Evolutionary conservation across 805 yeast genomes (phyloP), one percentile per base, ranked within the genome.

Genomic region (Ogataea kodamae): DNA sequence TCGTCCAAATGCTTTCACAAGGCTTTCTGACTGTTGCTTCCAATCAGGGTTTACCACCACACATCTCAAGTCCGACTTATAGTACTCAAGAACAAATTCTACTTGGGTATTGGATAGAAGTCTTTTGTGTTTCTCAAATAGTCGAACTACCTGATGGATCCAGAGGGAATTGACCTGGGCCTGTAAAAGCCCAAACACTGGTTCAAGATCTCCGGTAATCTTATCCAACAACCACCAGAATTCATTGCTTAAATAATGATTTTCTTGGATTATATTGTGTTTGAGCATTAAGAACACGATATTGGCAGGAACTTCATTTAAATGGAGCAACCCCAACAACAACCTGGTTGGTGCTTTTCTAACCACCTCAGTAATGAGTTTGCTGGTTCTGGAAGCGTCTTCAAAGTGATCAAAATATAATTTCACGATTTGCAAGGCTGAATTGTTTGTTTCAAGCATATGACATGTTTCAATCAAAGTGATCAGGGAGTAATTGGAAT

Each of bases 11-110:
- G 62, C 58, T n/a, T 62, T 57, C 21, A 79, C 52, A 2, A 81
- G 45, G 18, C 57, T 53, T 5, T 54, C 52, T 24, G 74, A 59
- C 42, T 74, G 72, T 2, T 56, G 63, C 28, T 59, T 57, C 84
- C 88, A 81, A 6, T 64, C 54, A 0, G 68, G 61, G 18, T 70
- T 56, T 5, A 77, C 51, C 8, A 76, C 72, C 3, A 78, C 65
- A 48, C 89, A 81, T 18, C 68, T 49, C 33, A 70, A 67, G 33
- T 73, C 72, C 9, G 64, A 61, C 4, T 59, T 56, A 50, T 74
- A 78, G 44, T 61, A 68, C 3, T 62, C 55, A 17, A 81, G 51
- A 3, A 82, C 67, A 32, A 62, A 65, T 9, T 40, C 34, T 4
- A 48, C 33, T 13, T 54, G 45, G 7, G 48, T 35, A 2, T 41